Base-by-base conservation (phyloP, 2,329 filamentous ascomycete species). In the Aureobasidium sp. region DNA sequence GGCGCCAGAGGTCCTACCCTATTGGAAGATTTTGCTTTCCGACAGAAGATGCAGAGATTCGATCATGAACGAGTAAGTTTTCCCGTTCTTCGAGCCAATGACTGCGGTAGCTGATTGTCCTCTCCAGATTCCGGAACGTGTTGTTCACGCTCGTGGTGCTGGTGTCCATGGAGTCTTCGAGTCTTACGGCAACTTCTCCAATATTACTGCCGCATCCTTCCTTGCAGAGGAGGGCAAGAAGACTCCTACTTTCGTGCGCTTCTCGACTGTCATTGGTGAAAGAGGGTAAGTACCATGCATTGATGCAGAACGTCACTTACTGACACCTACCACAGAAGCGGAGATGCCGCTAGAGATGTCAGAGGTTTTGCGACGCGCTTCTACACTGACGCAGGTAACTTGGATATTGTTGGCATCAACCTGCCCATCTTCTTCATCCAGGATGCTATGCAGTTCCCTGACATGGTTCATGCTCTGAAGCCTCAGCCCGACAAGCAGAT, bases 11-110 rank as follows among this genome's bases (percentile, higher is more conserved):
- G 89, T 0, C 87, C 89, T 0, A 72, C 74, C 67, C 75, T 91
- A 0, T 70, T 92, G 2, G 89, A 92, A 69, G 89, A 92, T 65
- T 78, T 81, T 4, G 86, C 89, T 69, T 84, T 75, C 0, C 79
- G 88, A 10, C 89, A 92, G 71, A 90, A 89, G 84, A 85, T 87
- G 29, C 82, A 84, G 71, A 84, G 86, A n/a, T 90, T 92, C 67
- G 88, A 91, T 63, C 88, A 88, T 68, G 84, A 87, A 67, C 79
- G 85, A 50, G 86, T 87, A 37, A n/a, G 61, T 48, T 20, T 5
- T 1, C 9, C 9, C 8, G 32, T 24, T 12, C 8, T 20, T 37
- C 34, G 29, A 27, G n/a, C n/a, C n/a, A 47, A 8, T 32, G 20
- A 12, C 65, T 83, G 9, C 87, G 26, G 5, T 32, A 1, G 15